Percentiles rank a stretch among this genome's conserved stretches.
Evolutionary conservation across 2,329 filamentous ascomycete genomes (phyloP).

Genomic region (Fusarium ambrosium): DNA sequence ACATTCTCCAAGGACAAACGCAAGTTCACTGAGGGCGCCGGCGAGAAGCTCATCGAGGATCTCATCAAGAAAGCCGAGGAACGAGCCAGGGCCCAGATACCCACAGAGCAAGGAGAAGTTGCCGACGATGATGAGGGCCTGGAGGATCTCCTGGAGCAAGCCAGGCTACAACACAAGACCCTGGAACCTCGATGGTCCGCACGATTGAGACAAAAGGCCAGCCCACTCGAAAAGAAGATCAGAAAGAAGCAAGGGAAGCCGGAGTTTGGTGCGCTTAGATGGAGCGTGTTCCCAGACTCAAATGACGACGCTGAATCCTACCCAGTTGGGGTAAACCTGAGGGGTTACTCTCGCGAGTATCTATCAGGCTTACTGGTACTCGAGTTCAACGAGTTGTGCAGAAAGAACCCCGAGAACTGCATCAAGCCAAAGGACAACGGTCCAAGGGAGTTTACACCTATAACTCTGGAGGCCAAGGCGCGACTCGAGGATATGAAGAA

Average conservation of each 20-base stretch:
- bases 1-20: background rate
- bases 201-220: background rate
- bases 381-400: background rate
- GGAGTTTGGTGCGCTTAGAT: too few relatives aligned
- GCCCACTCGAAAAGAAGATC: background rate
- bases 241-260: background rate
- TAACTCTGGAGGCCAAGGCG: background rate
- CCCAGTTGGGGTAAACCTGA: too few relatives aligned
- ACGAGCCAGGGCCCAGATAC: background rate
- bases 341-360: background rate
- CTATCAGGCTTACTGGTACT: background rate
- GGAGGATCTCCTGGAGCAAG: background rate
- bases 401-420: background rate
- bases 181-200: background rate
- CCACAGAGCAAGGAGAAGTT: background rate
- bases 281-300: too few relatives aligned
- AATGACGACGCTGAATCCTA: too few relatives aligned
- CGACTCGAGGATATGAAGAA: background rate
- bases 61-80: background rate
- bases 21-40: background rate
- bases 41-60: background rate
- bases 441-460: background rate
- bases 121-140: background rate
- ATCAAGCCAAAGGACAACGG: background rate
- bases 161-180: background rate